Base-by-base conservation (phyloP, 2,329 filamentous ascomycete species). In the Blastomyces percursus region DNA sequence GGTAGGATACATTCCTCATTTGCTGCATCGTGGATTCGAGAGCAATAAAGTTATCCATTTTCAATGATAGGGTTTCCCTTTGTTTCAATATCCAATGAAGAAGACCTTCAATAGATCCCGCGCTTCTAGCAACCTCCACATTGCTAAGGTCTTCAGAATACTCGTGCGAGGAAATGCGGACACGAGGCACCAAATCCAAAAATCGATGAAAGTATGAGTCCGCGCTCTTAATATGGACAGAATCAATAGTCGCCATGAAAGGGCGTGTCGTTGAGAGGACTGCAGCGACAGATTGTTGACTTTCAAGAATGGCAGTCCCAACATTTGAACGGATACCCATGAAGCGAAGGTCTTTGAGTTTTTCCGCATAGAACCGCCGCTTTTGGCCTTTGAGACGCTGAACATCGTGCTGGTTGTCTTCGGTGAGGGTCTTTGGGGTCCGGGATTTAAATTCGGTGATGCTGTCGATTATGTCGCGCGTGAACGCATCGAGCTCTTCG, bases 331-430 rank as follows among this genome's bases (percentile, higher is more conserved):
- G 88, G 69, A 99, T 84, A 3, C 94, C 94, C 93, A 99, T 97
- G 63, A 87, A 84, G 44, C 91, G 86, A 35, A 96, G 78, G 27
- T 86, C 84, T 70, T 90, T 92, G 66, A 99, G 78, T 0, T 89
- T 92, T 68, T 97, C 93, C 0, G 91, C 89, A 69, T 96, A 94
- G 16, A 97, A 82, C 68, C 91, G 92, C 52, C 91, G 86, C 77
- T 99, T 99, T 69, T 90, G 84, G 2, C 85, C 86, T 79, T 96
- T 97, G 67, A 97, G 84, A 73, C 96, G 90, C 74, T 95, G 92
- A 64, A 96, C 85, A 19, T 83, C 74, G 12, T 86, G 83, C 71
- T 92, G 93, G 74, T 94, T 96, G 52, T 96, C 92, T 32, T 96
- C 90, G 0, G 84, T 96, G 55, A 96, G 77, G n/a, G 82, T 81